Evolutionary conservation across 371 early-diverging fungal genomes (phyloP).

Genomic region (Mortierella sp.): DNA sequence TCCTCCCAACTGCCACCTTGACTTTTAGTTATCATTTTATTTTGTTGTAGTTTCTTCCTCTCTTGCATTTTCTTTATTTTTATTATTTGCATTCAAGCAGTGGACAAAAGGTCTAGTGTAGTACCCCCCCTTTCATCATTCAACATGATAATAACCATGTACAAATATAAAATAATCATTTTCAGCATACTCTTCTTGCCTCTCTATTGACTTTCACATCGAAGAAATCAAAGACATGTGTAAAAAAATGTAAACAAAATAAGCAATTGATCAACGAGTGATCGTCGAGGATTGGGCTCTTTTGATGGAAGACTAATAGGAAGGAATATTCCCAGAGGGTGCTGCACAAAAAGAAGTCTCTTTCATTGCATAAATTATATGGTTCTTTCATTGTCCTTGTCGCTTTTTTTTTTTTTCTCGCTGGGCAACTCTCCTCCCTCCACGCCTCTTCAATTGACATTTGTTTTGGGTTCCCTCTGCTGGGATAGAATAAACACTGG

Average conservation of each 20-base stretch:
- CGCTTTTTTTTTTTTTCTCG: background rate
- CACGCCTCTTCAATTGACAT: background rate
- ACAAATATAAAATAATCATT: slow-evolving; percentile 12
- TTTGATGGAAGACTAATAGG: background rate
- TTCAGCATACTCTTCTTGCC: background rate
- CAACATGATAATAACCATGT: slow-evolving; percentile 16
- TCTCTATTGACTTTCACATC: background rate
- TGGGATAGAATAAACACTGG: background rate
- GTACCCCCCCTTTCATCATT: slow-evolving; percentile 9
- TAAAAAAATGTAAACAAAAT: background rate
- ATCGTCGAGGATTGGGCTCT: slow-evolving; percentile 4
- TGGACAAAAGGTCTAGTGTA: slow-evolving; percentile 11
- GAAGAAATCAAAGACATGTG: background rate
- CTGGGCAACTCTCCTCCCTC: no score
- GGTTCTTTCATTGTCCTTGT: no score
- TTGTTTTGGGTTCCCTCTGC: background rate
- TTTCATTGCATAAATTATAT: no score
- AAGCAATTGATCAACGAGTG: background rate
- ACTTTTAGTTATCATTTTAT: background rate
- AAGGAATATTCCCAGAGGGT: background rate
- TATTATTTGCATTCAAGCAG: slow-evolving; percentile 5
- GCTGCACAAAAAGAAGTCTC: no score
- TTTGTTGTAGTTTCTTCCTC: slow-evolving; percentile 1
- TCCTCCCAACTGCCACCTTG: background rate
- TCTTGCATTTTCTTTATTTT: background rate